Evolutionary conservation across 371 early-diverging fungal genomes (phyloP).

Genomic region (Aphelidium insulamus): DNA sequence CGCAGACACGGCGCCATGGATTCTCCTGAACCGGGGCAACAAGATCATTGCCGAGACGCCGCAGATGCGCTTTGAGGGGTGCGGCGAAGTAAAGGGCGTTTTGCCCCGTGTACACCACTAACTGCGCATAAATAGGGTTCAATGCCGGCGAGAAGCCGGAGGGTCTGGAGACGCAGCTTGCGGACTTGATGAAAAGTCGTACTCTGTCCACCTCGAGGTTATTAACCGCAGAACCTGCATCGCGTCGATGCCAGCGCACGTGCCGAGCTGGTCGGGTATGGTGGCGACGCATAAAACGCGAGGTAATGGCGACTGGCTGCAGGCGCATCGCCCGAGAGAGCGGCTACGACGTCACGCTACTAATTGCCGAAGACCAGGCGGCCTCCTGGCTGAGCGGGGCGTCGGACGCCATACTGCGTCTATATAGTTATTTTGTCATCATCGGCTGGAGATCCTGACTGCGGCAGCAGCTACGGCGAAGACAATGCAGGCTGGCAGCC

Average conservation of each 20-base stretch:
- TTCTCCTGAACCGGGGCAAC: constrained; percentile 22
- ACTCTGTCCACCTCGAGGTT: constrained; percentile 32
- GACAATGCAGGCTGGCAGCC: constrained; percentile 35
- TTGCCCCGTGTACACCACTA: not conserved
- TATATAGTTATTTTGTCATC: not conserved
- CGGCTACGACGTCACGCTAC: constrained; percentile 60
- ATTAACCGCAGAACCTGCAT: constrained; percentile 67
- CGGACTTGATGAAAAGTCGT: constrained; percentile 63
- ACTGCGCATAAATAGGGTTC: not conserved
- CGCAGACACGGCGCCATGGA: too few species aligned
- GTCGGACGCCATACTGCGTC: not conserved
- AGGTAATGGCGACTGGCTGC: constrained; percentile 49
- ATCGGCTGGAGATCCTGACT: constrained; percentile 34
- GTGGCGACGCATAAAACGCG: constrained; percentile 51
- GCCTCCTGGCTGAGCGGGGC: not conserved
- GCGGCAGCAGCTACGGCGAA: constrained; percentile 62
- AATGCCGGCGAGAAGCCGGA: constrained; percentile 51
- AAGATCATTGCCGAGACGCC: constrained; percentile 28
- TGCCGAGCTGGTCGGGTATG: constrained; percentile 48
- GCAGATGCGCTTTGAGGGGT: constrained; percentile 19
- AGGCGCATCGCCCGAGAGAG: constrained; percentile 30
- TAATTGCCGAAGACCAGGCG: not conserved
- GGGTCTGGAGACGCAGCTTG: constrained; percentile 50
- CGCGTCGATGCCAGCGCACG: too few species aligned
- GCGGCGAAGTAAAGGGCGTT: not conserved